Base-by-base conservation (phyloP, 352 stramenopile species). In the Pilasporangium apinafurcum region DNA sequence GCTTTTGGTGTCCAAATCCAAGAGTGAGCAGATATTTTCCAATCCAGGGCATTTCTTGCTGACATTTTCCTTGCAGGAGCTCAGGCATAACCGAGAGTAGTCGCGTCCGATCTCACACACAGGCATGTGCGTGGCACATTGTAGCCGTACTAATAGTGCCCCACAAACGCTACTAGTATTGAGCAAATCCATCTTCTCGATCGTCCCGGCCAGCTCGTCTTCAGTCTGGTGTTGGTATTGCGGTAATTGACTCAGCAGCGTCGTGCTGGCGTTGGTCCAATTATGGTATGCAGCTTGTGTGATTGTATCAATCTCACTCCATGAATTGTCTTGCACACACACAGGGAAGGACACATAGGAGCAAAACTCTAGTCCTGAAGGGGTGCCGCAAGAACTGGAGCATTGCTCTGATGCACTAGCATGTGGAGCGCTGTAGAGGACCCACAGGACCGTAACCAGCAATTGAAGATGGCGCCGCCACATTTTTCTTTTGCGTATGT, bases 21-120 rank as follows among this genome's bases (percentile, higher is more conserved):
- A 75, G 5, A 56, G 51, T 10, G 55, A 40, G 43, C 78, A 92
- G 34, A 91, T 68, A 45, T 70, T 69, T 14, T 51, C 54, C 12
- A 92, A 62, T 14, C 67, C 72, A 3, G 77, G 80, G 12, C 80
- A 92, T 37, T 66, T 58, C 33, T 81, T 71, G 34, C 78, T 74
- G 37, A 68, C 70, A 12, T 48, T 57, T 24, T 84, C 74, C 17
- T 60, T 56, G 37, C 80, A 92, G 21, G 80, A 92, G 25, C 62
- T 58, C 14, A 60, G 25, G 30, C 80, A 92, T 16, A 92, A 52
- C 14, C 63, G 72, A 24, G 70, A 79, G 35, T 64, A 68, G 43
- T 88, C 78, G 37, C 73, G 67, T 8, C 77, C 77, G 18, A 91
- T 85, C 58, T 92, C 81, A 37, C 81, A 92, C 33, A 88, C 78